Base-by-base conservation (phyloP, 2,329 filamentous ascomycete genomes). In the Sporothrix protearum region DNA sequence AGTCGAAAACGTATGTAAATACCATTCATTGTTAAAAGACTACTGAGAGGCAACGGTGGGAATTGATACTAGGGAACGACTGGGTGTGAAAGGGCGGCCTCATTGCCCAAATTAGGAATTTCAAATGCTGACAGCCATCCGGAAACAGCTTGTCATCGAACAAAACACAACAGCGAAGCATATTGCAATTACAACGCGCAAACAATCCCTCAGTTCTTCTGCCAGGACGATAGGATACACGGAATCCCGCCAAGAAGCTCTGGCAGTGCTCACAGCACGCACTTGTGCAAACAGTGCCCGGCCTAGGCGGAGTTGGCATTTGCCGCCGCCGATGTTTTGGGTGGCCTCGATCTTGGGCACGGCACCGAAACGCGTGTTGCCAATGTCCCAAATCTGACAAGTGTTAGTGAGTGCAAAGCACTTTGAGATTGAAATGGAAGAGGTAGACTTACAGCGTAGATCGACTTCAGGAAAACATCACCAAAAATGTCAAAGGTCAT, bases 401-500 rank as follows among this genome's bases (percentile, higher is more conserved):
- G 12, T 28, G 19, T 59, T 47, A 45, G 67, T 30, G 9, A 49
- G 2, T 10, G 42, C 9, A n/a, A 28, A 19, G 19, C 4, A 8
- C 1, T 39, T 6, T 10, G 25, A 36, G 36, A 16, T 28, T 42
- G 47, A 6, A 1, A 19, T 12, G 25, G 16, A 12, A 10, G 33
- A 33, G 2, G 2, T 30, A 47, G 1, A 81, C 85, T 81, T 78
- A 88, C 85, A 71, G 86, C 88, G 77, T 92, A 92, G 71, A 90
- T 81, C 30, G 84, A 86, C 82, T 90, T 90, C 78, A 92, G 78
- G 76, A 89, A 89, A 1, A 85, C 85, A 74, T 87, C 88, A 5
- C 89, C 89, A 19, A 89, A 81, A 59, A 92, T 90, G 77, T 91
- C 88, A 75, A 91, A 89, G 2, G 80, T 77, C 78, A 86, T 81